Evolutionary conservation across 352 stramenopile genomes (phyloP).

Genomic region (Pythium sukuiense): DNA sequence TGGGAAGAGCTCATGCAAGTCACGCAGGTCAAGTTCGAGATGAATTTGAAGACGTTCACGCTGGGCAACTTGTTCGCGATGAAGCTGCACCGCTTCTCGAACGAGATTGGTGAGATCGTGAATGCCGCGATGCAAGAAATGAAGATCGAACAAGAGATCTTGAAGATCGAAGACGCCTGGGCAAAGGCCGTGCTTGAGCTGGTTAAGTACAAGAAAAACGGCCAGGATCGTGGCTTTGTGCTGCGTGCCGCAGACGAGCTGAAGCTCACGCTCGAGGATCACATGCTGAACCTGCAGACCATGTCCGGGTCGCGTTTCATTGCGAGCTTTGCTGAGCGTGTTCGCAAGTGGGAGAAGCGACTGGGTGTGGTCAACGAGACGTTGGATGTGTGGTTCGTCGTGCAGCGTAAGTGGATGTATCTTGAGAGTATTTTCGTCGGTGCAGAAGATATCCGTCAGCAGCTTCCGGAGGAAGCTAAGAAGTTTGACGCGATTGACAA

Average conservation of each 20-base stretch:
- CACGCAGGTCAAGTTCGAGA: constrained; percentile 91
- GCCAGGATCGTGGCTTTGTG: constrained; percentile 78
- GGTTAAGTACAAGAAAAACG: constrained; percentile 93
- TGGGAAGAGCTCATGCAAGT: constrained; percentile 90
- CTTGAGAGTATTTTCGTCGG: constrained; percentile 94
- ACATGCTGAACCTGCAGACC: constrained; percentile 89
- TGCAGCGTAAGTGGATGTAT: constrained; percentile 96
- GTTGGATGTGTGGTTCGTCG: constrained; percentile 92
- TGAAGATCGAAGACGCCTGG: constrained; percentile 93
- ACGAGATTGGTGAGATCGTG: constrained; percentile 92
- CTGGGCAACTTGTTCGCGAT: constrained; percentile 92
- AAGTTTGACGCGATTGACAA: constrained; percentile 95
- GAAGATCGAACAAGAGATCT: constrained; percentile 93
- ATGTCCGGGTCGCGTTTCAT: constrained; percentile 93
- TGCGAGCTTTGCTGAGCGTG: constrained; percentile 84
- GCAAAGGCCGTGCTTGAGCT: constrained; percentile 87
- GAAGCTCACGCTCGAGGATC: constrained; percentile 82
- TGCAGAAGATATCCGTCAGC: constrained; percentile 92
- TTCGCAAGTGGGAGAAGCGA: constrained; percentile 91
- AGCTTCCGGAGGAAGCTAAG: constrained; percentile 92
- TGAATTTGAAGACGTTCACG: constrained; percentile 93
- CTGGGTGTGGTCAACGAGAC: constrained; percentile 91
- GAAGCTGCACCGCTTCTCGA: constrained; percentile 89
- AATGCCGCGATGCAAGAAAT: constrained; percentile 93
- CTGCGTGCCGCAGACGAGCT: constrained; percentile 83